Evolutionary conservation across 1,284 basidiomycete species (phyloP).

Genomic region (Xerocomus minutiporus): DNA sequence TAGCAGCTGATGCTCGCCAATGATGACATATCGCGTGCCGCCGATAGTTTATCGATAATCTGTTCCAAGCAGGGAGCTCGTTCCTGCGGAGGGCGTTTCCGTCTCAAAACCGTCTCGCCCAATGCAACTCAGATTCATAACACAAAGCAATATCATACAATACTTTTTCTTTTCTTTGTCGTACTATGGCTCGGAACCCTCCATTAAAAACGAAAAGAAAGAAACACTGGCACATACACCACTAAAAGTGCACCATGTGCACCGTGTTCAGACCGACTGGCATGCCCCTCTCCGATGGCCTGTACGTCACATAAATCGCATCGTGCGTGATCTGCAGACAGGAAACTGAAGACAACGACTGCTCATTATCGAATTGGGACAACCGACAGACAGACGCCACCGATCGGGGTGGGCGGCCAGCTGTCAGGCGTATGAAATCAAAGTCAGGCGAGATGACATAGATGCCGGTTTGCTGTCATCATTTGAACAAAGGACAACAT

Average conservation of each 20-base stretch:
- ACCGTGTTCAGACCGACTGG: slow-evolving; percentile 22
- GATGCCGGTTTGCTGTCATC: slow-evolving; percentile 43
- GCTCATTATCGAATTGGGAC: slow-evolving; percentile 36
- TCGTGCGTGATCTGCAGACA: slow-evolving; percentile 59
- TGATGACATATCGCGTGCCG: too few species aligned
- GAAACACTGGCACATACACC: too few species aligned
- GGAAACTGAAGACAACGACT: slow-evolving; percentile 36
- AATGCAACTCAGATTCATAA: too few species aligned
- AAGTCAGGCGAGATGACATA: slow-evolving; percentile 39
- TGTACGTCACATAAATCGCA: slow-evolving; percentile 48
- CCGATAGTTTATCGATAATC: too few species aligned
- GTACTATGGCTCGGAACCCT: too few species aligned
- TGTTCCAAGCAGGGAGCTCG: too few species aligned
- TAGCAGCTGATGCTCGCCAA: too few species aligned
- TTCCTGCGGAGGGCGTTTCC: too few species aligned
- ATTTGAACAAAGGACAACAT: neutral
- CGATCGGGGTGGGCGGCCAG: slow-evolving; percentile 19
- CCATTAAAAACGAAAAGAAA: neutral
- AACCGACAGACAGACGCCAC: slow-evolving; percentile 34
- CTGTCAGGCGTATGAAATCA: slow-evolving; percentile 14
- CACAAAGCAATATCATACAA: neutral
- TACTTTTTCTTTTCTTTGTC: neutral
- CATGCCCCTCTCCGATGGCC: slow-evolving; percentile 18
- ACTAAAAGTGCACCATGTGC: slow-evolving; percentile 22
- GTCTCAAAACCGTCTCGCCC: too few species aligned